Base-by-base conservation (phyloP, 2,329 filamentous ascomycete species). In the Aspergillus luchuensis region DNA sequence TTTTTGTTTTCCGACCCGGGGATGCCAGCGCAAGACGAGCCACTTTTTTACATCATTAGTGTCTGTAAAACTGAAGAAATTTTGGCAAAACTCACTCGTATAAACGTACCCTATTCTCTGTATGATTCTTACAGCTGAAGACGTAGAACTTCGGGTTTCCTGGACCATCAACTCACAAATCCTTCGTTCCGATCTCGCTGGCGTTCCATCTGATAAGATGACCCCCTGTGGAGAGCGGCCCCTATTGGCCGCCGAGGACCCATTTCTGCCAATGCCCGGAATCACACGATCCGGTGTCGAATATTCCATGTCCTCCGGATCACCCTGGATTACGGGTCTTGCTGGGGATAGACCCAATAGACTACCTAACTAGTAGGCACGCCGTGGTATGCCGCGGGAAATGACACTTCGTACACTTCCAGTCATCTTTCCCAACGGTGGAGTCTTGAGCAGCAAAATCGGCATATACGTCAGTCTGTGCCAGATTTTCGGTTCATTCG, bases 181-280 rank as follows among this genome's bases (percentile, higher is more conserved):
- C 7, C 11, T 36, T 5, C 13, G n/a, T 19, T 6, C 53, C 53
- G 53, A 41, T 47, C 17, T 43, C 41, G 39, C 53, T 33, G 30
- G n/a, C 11, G 17, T 56, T 25, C 17, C 41, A 56, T 56, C 53
- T 56, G 53, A 56, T 56, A 56, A 56, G 53, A 56, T 56, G 41
- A 15, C 30, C 41, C 21, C 19, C 17, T 15, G 15, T 17, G 15
- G n/a, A 50, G 25, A 50, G 25, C 25, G 47, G 23, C 15, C 25
- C 2, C 21, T 8, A 49, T 49, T 49, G 45, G 47, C 5, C 17
- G 8, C n/a, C 15, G 15, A 28, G 15, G 47, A 30, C 23, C 25
- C 47, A 30, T 25, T 30, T 33, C 47, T 50, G 47, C 28, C 25
- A 50, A n/a, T 56, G 30, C 45, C 53, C 53, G 53, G 28, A 56